Percentiles rank a stretch among this genome's conserved stretches.
phyloP scores from a whole-genome alignment of 768 basidiomycete species.

The Tubosaeta brunneosetosa region DNA sequence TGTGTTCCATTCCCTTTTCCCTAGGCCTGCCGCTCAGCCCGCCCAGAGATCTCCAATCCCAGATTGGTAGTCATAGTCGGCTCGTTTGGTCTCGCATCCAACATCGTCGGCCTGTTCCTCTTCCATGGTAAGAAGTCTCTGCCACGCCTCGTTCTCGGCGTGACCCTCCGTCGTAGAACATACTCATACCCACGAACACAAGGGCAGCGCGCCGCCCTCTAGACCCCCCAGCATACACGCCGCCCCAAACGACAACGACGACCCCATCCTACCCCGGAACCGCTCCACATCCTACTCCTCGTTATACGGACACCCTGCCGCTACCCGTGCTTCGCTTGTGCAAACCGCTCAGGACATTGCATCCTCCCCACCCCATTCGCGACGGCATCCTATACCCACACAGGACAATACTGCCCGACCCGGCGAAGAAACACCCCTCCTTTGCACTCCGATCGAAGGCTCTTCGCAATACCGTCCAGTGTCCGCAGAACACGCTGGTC shows the following conservation, averaged over 20 bases:
- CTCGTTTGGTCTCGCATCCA: constrained; percentile 81
- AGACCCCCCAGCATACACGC: constrained; percentile 37
- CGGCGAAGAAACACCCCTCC: constrained; percentile 45
- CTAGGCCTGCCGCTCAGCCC: constrained; percentile 2
- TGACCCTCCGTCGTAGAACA: constrained; percentile 46
- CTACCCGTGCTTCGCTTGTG: constrained; percentile 66
- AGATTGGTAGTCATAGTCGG: constrained; percentile 88
- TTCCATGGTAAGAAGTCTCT: constrained; percentile 72
- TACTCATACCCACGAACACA: constrained; percentile 52
- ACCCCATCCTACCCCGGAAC: constrained; percentile 25
- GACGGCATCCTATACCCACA: neutral
- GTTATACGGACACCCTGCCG: constrained; percentile 69
- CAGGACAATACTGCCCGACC: constrained; percentile 8
- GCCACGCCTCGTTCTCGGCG: constrained; percentile 1
- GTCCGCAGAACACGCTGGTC: constrained; percentile 12
- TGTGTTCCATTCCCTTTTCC: constrained; percentile 23
- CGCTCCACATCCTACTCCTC: constrained; percentile 50
- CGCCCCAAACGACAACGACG: constrained; percentile 10
- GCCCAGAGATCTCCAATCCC: constrained; percentile 82
- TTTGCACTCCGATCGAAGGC: constrained; percentile 15
- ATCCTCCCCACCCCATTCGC: constrained; percentile 19
- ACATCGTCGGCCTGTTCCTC: constrained; percentile 87
- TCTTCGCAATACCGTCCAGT: constrained; percentile 8
- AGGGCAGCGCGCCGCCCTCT: constrained; percentile 34
- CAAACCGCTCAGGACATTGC: constrained; percentile 84